These are phyloP conservation scores for Sextonia rubra DNA, from an alignment of 164 flowering plant species.

Conservation along the genomic window DNA sequence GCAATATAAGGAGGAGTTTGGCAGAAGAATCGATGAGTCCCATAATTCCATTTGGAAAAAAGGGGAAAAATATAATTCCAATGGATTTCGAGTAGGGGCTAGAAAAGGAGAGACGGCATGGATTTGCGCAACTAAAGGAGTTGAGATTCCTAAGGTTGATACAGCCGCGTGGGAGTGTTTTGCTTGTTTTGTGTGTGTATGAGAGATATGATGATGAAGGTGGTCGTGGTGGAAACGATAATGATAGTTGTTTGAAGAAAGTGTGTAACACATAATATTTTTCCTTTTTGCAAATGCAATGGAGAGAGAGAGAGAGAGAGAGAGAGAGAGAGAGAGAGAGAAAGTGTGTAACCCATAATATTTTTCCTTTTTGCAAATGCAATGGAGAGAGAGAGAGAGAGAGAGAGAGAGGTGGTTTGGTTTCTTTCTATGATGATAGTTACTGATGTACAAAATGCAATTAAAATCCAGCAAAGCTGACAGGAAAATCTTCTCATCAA, in stretches of 20 bases:
- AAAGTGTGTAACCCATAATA: background rate
- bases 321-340: constrained; percentile 7
- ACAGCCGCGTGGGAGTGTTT: constrained; percentile 37
- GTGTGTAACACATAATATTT: background rate
- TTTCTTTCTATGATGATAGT: background rate
- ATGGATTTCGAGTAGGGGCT: constrained; percentile 11
- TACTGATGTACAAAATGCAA: background rate
- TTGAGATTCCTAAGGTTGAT: constrained; percentile 41
- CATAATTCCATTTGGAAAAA: constrained; percentile 17
- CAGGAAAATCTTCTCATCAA: background rate
- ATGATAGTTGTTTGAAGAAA: background rate
- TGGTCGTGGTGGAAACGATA: background rate
- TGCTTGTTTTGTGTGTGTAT: background rate
- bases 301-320: constrained; percentile 1
- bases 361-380: background rate
- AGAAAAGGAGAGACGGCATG: constrained; percentile 29
- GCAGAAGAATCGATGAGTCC: constrained; percentile 30
- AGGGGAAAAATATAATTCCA: constrained; percentile 8
- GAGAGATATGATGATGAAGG: constrained; percentile 1
- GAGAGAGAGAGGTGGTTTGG: background rate
- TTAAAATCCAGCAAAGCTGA: background rate
- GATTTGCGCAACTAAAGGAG: constrained; percentile 32
- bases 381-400: background rate
- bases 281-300: background rate
- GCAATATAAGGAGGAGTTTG: constrained; percentile 19